Conservation (phyloP, 2,329 filamentous ascomycete genomes). For the Scedosporium aurantiacum region DNA sequence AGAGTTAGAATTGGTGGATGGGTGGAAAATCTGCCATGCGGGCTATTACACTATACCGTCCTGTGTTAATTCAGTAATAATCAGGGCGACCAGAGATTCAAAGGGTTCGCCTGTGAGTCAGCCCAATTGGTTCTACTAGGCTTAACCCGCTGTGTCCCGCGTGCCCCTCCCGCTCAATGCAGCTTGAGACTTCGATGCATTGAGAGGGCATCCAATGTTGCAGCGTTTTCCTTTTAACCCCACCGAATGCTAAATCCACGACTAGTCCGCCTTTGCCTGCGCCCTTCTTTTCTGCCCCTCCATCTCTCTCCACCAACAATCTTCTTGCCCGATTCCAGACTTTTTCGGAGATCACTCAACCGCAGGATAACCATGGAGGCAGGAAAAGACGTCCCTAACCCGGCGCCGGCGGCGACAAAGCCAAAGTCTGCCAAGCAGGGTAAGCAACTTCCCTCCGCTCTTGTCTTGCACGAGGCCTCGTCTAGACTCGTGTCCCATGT, state of each 20-base stretch:
- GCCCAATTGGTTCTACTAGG: constrained; percentile 1
- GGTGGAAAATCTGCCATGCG: constrained; percentile 5
- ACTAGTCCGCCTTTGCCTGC: constrained; percentile 7
- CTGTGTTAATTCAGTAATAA: neutral
- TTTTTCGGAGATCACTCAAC: neutral
- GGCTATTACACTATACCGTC: neutral
- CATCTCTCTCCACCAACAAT: neutral
- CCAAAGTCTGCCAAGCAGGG: constrained; percentile 6
- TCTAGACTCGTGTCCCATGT: neutral
- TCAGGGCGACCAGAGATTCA: neutral
- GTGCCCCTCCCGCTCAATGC: constrained; percentile 4
- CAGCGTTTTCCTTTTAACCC: constrained; percentile 5
- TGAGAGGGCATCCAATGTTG: constrained; percentile 1
- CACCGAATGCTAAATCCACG: constrained; percentile 6
- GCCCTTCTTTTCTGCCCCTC: constrained; percentile 8
- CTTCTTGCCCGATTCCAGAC: neutral
- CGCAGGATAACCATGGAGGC: constrained; percentile 7
- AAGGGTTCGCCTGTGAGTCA: constrained; percentile 2
- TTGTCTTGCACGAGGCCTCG: neutral
- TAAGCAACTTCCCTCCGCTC: neutral
- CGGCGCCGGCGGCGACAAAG: constrained; percentile 2
- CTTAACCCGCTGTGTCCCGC: neutral
- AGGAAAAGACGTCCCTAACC: constrained; percentile 1
- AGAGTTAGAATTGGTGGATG: neutral
- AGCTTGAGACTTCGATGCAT: neutral